Conservation (phyloP, 139 green algal species). For the Chlamydomonas urium region DNA sequence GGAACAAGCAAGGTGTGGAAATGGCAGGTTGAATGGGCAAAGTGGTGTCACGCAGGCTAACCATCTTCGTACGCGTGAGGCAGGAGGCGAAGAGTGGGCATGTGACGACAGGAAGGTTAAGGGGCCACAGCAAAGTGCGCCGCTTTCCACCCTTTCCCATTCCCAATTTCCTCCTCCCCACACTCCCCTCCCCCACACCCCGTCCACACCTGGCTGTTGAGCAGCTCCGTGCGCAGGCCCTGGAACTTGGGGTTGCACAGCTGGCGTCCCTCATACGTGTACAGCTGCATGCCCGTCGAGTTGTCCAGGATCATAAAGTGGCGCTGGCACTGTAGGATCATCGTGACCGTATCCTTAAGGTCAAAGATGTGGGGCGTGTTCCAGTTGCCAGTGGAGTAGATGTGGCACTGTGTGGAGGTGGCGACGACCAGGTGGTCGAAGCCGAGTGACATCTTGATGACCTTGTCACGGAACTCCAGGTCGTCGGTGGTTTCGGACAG, state of each 20-base stretch:
- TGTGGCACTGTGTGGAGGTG: constrained; percentile 67
- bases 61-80: too few relatives aligned
- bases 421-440: constrained; percentile 70
- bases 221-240: constrained; percentile 55
- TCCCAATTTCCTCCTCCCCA: too few relatives aligned
- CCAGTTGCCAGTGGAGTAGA: constrained; percentile 61
- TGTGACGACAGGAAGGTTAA: too few relatives aligned
- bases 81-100: too few relatives aligned
- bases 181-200: too few relatives aligned
- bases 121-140: too few relatives aligned
- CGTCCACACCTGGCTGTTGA: constrained; percentile 42
- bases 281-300: constrained; percentile 56
- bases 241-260: constrained; percentile 64
- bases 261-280: constrained; percentile 67
- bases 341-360: constrained; percentile 53
- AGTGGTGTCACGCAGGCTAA: too few relatives aligned
- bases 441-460: constrained; percentile 65
- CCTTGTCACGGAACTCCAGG: constrained; percentile 72
- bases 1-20: too few relatives aligned
- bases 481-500: constrained; percentile 57
- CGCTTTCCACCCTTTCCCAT: too few relatives aligned
- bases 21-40: too few relatives aligned
- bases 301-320: constrained; percentile 62
- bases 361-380: constrained; percentile 74
- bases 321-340: constrained; percentile 56